Evolutionary conservation across 768 basidiomycete genomes (phyloP).

Genomic region (Kwoniella dendrophila): DNA sequence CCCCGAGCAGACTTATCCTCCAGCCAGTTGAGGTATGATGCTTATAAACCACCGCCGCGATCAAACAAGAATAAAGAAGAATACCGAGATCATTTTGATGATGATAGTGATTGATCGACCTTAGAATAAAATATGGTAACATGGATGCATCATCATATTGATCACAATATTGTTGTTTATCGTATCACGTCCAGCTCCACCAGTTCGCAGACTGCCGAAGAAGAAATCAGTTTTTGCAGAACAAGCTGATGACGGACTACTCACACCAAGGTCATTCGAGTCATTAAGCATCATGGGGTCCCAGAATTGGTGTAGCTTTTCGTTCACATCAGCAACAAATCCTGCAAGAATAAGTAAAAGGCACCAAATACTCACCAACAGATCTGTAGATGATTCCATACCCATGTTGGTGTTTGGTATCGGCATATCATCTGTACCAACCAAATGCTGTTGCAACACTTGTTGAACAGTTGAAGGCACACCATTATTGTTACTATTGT

Average conservation of each 20-base stretch:
- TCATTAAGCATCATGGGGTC: conserved; percentile 28
- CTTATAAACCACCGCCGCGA: conserved; percentile 21
- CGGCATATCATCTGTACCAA: conserved; percentile 6
- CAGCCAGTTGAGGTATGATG: conserved; percentile 28
- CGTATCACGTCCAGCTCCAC: conserved; percentile 20
- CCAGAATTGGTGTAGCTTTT: conserved; percentile 29
- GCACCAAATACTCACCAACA: conserved; percentile 17
- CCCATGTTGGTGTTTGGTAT: neutral
- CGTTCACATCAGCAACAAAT: neutral
- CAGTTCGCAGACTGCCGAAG: conserved; percentile 15
- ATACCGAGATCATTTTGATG: conserved; percentile 6
- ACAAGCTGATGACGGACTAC: neutral
- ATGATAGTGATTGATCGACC: conserved; percentile 10
- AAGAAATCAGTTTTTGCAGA: neutral
- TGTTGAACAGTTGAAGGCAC: conserved; percentile 19
- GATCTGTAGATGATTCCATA: conserved; percentile 17
- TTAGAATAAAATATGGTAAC: neutral
- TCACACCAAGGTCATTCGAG: conserved; percentile 16
- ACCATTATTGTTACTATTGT: conserved; percentile 1
- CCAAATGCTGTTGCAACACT: conserved; percentile 24
- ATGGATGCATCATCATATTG: neutral
- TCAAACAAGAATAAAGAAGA: neutral
- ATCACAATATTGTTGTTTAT: neutral
- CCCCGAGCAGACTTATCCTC: conserved; percentile 3
- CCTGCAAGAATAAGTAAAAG: neutral